Percentiles rank a stretch among this genome's conserved stretches.
These are phyloP conservation scores for Craterostigma plantagineum DNA, from an alignment of 257 asterid genomes.

Conservation along the genomic window DNA sequence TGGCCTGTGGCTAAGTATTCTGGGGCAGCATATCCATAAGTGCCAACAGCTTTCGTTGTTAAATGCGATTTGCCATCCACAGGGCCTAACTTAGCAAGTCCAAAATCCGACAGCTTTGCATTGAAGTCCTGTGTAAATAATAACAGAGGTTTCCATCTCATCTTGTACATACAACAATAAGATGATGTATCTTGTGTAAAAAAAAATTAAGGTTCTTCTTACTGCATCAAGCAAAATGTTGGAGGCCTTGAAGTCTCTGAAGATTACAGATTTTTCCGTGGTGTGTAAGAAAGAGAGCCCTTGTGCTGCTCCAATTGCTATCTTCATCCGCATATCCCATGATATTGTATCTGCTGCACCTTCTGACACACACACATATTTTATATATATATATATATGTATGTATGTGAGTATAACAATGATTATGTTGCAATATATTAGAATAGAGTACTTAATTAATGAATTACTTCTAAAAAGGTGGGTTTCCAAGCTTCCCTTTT, in stretches of 20 bases:
- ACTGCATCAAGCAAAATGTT: slow-evolving; percentile 62
- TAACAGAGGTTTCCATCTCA: neutral
- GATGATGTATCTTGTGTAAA: too few relatives aligned
- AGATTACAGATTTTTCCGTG: slow-evolving; percentile 53
- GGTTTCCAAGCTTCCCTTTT: slow-evolving; percentile 66
- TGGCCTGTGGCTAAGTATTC: slow-evolving; percentile 95
- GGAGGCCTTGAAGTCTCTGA: slow-evolving; percentile 69
- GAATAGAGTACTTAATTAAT: neutral
- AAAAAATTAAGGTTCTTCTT: too few relatives aligned
- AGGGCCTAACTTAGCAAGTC: slow-evolving; percentile 85
- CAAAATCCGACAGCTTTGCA: slow-evolving; percentile 84
- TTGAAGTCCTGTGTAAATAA: slow-evolving; percentile 35
- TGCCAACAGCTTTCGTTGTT: slow-evolving; percentile 54
- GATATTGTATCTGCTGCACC: slow-evolving; percentile 47
- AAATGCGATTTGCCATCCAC: slow-evolving; percentile 59
- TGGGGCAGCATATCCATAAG: slow-evolving; percentile 82
- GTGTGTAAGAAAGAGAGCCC: slow-evolving; percentile 58
- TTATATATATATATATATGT: too few relatives aligned
- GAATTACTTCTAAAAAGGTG: slow-evolving; percentile 71
- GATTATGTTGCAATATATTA: neutral
- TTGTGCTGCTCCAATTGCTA: slow-evolving; percentile 69
- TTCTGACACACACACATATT: slow-evolving; percentile 19
- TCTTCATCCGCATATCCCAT: slow-evolving; percentile 55
- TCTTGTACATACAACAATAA: too few relatives aligned
- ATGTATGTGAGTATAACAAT: too few relatives aligned